phyloP scores from a whole-genome alignment of 768 basidiomycete genomes.

The Vararia minispora region DNA sequence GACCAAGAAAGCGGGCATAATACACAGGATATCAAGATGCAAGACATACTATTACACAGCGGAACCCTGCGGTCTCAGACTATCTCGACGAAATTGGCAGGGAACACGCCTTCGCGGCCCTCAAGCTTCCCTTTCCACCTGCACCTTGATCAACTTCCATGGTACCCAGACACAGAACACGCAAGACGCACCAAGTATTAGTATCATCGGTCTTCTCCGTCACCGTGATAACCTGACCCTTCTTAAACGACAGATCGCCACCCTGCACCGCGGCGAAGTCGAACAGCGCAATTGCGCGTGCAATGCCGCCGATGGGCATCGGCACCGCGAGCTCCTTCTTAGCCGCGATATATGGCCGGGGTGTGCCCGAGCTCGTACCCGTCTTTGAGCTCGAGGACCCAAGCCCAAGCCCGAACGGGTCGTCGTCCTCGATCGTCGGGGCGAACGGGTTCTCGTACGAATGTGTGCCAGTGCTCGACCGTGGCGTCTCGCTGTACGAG shows the following conservation, averaged over 20 bases:
- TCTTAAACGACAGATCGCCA: conserved; percentile 67
- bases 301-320: conserved; percentile 43
- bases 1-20: no score
- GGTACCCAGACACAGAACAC: not conserved
- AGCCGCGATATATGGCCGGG: conserved; percentile 28
- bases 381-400: no score
- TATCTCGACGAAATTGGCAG: conserved; percentile 78
- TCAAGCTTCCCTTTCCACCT: conserved; percentile 75
- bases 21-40: no score
- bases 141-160: not conserved
- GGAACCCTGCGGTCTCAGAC: no score
- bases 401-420: conserved; percentile 7
- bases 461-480: not conserved
- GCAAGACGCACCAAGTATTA: conserved; percentile 53
- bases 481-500: not conserved
- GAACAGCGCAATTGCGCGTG: conserved; percentile 63
- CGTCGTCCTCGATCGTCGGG: conserved; percentile 8
- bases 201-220: conserved; percentile 58
- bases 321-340: conserved; percentile 41
- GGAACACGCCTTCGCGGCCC: conserved; percentile 57
- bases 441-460: conserved; percentile 4
- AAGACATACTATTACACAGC: no score
- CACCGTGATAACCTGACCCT: conserved; percentile 64
- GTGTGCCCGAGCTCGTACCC: conserved; percentile 5
- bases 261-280: conserved; percentile 65